A percentile compares a stretch with the other conserved stretches of the same genome.
Evolutionary conservation across 306 rosid genomes (phyloP).

Genomic region (Begonia fuchsioides): DNA sequence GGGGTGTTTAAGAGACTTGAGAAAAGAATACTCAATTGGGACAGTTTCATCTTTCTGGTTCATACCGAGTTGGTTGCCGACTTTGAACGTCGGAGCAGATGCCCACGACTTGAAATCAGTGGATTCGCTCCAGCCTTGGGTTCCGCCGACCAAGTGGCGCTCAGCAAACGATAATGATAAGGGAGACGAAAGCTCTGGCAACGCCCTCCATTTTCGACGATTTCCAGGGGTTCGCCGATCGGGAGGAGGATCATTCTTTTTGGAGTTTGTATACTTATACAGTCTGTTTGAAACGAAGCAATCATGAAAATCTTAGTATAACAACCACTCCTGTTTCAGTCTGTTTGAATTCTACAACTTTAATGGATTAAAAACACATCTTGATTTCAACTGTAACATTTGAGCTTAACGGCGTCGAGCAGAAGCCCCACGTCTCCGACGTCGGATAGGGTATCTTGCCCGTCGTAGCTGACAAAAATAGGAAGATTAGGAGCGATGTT

Average conservation of each 20-base stretch:
- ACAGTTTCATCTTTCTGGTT: neutral
- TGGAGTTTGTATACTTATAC: slow-evolving; percentile 4
- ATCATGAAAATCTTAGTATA: neutral
- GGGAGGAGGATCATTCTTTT: neutral
- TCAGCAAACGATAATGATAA: slow-evolving; percentile 26
- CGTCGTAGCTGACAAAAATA: slow-evolving; percentile 76
- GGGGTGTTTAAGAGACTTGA: too few relatives aligned
- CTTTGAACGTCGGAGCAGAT: slow-evolving; percentile 55
- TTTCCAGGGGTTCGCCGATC: neutral
- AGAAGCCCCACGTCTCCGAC: slow-evolving; percentile 34
- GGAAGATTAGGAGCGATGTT: slow-evolving; percentile 65
- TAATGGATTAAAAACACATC: too few relatives aligned
- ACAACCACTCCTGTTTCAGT: neutral
- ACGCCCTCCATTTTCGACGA: slow-evolving; percentile 29
- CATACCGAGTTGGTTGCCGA: slow-evolving; percentile 81
- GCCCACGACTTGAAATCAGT: slow-evolving; percentile 59
- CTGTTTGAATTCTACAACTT: too few relatives aligned
- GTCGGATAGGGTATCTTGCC: slow-evolving; percentile 67
- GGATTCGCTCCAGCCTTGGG: slow-evolving; percentile 81
- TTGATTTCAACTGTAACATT: too few relatives aligned
- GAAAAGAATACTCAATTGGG: neutral
- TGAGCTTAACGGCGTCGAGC: slow-evolving; percentile 40
- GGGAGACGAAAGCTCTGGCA: slow-evolving; percentile 29
- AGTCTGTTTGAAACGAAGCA: slow-evolving; percentile 36
- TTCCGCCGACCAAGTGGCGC: slow-evolving; percentile 69